phyloP scores from a whole-genome alignment of 139 green algal species.

The Tetraselmis striata region DNA sequence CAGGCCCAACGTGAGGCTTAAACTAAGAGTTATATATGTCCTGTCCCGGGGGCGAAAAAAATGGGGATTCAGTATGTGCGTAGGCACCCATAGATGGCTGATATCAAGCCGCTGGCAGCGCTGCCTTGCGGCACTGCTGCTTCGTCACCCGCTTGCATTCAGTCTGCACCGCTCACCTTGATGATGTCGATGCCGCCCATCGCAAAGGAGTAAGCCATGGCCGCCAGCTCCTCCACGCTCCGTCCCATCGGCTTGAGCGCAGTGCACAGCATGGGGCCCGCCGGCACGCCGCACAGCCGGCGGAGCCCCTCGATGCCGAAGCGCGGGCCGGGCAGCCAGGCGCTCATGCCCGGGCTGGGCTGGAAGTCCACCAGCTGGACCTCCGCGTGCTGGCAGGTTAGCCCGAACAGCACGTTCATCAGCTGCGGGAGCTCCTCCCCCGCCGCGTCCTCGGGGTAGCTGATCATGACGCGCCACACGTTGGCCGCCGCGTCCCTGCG shows the following conservation, averaged over 20 bases:
- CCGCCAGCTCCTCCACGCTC: slow-evolving; percentile 15
- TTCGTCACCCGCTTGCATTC: no score
- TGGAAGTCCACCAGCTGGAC: slow-evolving; percentile 21
- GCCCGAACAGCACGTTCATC: slow-evolving; percentile 31
- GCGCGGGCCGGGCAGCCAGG: slow-evolving; percentile 11
- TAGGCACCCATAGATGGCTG: no score
- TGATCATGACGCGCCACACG: slow-evolving; percentile 6
- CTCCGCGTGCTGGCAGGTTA: slow-evolving; percentile 21
- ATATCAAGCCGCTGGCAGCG: no score
- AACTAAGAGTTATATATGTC: no score
- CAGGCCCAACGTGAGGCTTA: no score
- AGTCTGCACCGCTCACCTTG: no score
- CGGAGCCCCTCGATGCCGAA: slow-evolving; percentile 20
- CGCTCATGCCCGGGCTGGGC: slow-evolving; percentile 2
- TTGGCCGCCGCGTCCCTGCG: background rate
- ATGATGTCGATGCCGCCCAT: slow-evolving; percentile 27
- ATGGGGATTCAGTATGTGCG: no score
- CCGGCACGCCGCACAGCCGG: slow-evolving; percentile 8
- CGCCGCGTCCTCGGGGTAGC: slow-evolving; percentile 19
- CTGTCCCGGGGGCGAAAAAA: no score
- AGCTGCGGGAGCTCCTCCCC: slow-evolving; percentile 23
- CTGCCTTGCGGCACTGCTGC: no score
- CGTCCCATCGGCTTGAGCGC: slow-evolving; percentile 32
- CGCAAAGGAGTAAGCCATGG: slow-evolving; percentile 24
- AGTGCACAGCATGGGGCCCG: slow-evolving; percentile 17